Evolutionary conservation across 441 rosid species (phyloP), one percentile per base, ranked within the genome.

Genomic region (Erodium moschatum): DNA sequence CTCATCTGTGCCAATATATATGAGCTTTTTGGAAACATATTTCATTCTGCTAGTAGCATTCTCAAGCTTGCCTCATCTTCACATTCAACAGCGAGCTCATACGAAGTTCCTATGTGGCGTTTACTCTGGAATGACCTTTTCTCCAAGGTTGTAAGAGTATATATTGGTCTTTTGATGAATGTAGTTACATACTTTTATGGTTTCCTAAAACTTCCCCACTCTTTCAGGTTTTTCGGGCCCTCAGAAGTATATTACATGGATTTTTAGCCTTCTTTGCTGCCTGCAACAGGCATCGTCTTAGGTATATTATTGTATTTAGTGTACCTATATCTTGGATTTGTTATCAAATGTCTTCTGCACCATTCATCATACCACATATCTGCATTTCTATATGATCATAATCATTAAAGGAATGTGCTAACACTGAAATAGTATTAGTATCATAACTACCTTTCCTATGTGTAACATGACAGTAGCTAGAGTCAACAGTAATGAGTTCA

Each of bases 41-140:
- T 88, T 93, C 69, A 19, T 74, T 81, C 80, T 27, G 69, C 80
- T 11, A 83, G 90, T 69, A 65, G 83, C 74, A 19, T 89, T 67
- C 65, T 84, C 70, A 82, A 69, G 82, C 38, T 89, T 70, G 84
- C 91, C 77, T 78, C 96, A 31, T 84, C 87, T 76, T 79, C 97
- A 18, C 81, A 81, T 76, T 76, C 86, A 27, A 76, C 92, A 44
- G 85, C 81, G 58, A 84, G 79, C 69, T 70, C 90, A 1, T 74
- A 77, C 63, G 89, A 89, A 80, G 89, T 87, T 77, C 87, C 97
- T 42, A 78, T 84, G 77, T 91, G 96, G 96, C 91, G 87, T 8
- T 84, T 90, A 0, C 94, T 95, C 69, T 95, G 97, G 97, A 91
- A 86, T 74, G 97, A 95, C 78, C 89, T 94, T 61, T 91, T 94